Evolutionary conservation across 129 eudicot species (phyloP), one percentile per base, ranked within the genome.

Genomic region (Artemisia annua): DNA sequence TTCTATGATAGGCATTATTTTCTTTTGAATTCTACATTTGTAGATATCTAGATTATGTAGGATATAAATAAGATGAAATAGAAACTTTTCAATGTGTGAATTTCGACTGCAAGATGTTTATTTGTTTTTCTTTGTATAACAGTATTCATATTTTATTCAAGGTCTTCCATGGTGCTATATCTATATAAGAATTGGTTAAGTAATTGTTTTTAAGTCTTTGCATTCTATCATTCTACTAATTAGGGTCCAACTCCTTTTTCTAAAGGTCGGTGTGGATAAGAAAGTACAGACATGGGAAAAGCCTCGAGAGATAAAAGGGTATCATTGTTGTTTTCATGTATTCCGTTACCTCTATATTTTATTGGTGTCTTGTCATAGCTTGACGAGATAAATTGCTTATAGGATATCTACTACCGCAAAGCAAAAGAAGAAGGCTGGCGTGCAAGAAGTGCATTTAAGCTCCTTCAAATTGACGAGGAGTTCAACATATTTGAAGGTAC

Each of bases 401-500:
- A 90, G 98, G 98, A 94, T 67, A 90, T 94, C 44, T 90, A 94
- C 78, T 94, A 94, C 53, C 85, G 98, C 74, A 94, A 94, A 81
- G 98, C 98, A 71, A 94, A 94, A 74, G 98, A 94, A 79, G 98
- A 94, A 86, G 98, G 98, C 3, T 94, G 98, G 98, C 90, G 97
- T 71, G 98, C 98, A 54, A 76, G 98, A 74, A 94, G 97, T 79
- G 98, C 98, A 32, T 94, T 90, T 77, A 94, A 94, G 76, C 90
- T 94, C 61, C 98, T 94, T 69, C 98, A 94, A 74, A 94, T 94
- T 62, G 98, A 94, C 43, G 97, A 94, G 69, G 98, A 94, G 69
- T 90, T 94, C 71, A 88, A 94, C 83, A 90, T 94, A 57, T 94
- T 94, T 73, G 79, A 94, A 85, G 98, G 98, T 93, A 5, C 53